Base-by-base conservation (phyloP, 768 basidiomycete species). In the Tricholoma flavovirens region DNA sequence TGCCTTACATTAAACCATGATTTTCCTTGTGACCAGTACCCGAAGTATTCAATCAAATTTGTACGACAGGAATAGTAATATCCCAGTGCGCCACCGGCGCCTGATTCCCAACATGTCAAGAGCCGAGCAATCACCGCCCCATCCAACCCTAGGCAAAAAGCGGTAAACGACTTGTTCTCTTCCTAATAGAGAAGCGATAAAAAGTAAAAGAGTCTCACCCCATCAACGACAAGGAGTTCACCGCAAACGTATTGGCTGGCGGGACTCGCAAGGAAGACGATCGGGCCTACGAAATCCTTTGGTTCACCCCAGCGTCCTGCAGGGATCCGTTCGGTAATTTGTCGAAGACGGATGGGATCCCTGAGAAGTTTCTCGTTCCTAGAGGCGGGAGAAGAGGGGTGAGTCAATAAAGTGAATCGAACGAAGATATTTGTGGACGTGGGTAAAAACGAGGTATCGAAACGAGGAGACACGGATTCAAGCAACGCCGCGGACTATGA, bases 241-340 rank as follows among this genome's bases (percentile, higher is more conserved):
- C 88, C 88, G 60, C 81, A 84, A 3, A 89, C 79, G 65, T 90
- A 91, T 65, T 85, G 79, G 59, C 83, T 83, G 1, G 86, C 87
- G 48, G 69, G 69, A 59, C 83, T 84, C 12, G 87, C 86, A 19
- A 90, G 77, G 69, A 85, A 91, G 14, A 90, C 80, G 14, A 83
- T 69, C 0, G 83, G 81, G 10, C 87, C 87, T n/a, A 82, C 84
- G 66, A 91, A 87, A 70, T 91, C 88, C 51, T 75, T 73, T 3
- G 87, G 87, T 21, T 75, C 69, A 19, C 87, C 88, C 88, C 88
- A 90, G 55, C 88, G 68, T 11, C 80, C 82, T 14, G 83, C 83
- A 2, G 87, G 87, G 58, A 89, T 89, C 36, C 87, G 77, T 65
- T 87, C 87, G 51, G 83, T 77, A 60, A 90, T 88, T 68, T 89